Base-by-base conservation (phyloP, 2,329 filamentous ascomycete genomes). In the Didymella keratinophila region DNA sequence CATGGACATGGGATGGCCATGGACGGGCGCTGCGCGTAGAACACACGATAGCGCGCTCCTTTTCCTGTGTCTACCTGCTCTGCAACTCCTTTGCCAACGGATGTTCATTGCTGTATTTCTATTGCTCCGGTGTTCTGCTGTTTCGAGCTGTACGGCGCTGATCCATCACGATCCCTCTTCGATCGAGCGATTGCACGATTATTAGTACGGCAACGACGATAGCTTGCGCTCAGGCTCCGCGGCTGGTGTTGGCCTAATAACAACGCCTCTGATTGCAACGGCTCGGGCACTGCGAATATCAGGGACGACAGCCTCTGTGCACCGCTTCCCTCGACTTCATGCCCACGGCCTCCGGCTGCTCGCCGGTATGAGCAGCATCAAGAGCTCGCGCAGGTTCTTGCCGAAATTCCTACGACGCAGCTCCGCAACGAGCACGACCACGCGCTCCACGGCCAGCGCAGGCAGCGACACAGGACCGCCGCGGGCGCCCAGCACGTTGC, bases 341-440 rank as follows among this genome's bases (percentile, higher is more conserved):
- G 65, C 68, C 54, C 65, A 59, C 60, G 42, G 62, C 44, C 60
- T 62, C 50, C 54, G 63, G 61, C 59, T 71, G 47, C 55, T 68
- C 44, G 66, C 63, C 28, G 69, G 64, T 39, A 76, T 75, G 74
- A 70, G 69, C 61, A 73, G 68, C 63, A 67, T 74, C 65, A 76
- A 75, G 68, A 67, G 70, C 45, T 68, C 71, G 42, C 65, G 72
- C 14, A 65, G 76, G 58, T 69, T 53, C 69, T 72, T 37, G 43
- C 63, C 53, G 70, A 71, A 65, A 62, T 75, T 58, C 39, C 60
- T 72, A 57, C 64, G 73, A n/a, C 48, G 71, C 20, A 65, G 62
- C 63, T 73, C 67, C 61, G 61, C 62, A 48, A 64, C 70, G 11
- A 73, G 71, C 52, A 65, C 68, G 23, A 42, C 58, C 3, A 57